Conservation (phyloP, 2,329 filamentous ascomycete genomes). For the Cyphellophora attinorum region DNA sequence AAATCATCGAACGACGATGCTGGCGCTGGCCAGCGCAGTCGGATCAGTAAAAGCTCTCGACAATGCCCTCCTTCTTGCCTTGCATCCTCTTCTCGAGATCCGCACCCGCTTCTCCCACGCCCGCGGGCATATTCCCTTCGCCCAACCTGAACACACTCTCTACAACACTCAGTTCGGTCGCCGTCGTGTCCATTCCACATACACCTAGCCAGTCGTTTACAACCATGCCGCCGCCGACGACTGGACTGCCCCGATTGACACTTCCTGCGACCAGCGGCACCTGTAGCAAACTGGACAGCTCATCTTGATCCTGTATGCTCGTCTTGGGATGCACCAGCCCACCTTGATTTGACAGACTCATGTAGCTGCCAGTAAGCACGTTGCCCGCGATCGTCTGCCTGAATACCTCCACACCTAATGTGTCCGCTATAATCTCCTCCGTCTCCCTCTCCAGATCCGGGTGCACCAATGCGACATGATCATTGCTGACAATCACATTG, state of each 20-base stretch:
- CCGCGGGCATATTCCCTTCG: constrained; percentile 63
- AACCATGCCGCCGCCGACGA: constrained; percentile 95
- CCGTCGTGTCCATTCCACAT: constrained; percentile 85
- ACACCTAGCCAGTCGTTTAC: constrained; percentile 97
- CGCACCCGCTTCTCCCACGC: constrained; percentile 45
- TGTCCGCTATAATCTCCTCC: constrained; percentile 96
- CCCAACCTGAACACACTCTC: constrained; percentile 93
- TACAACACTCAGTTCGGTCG: constrained; percentile 93
- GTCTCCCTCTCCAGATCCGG: constrained; percentile 96
- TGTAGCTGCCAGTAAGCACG: constrained; percentile 92
- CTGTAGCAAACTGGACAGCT: constrained; percentile 84
- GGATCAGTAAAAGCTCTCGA: constrained; percentile 96
- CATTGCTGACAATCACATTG: constrained; percentile 93
- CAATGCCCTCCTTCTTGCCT: constrained; percentile 94
- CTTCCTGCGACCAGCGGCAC: constrained; percentile 90
- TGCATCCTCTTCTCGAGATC: constrained; percentile 32
- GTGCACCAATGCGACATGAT: constrained; percentile 93
- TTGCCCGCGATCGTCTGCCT: constrained; percentile 92
- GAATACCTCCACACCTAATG: constrained; percentile 54
- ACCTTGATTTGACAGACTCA: constrained; percentile 90
- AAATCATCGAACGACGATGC: no score
- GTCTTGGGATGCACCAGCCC: constrained; percentile 97
- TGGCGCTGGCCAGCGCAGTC: no score
- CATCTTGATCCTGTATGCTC: constrained; percentile 93
- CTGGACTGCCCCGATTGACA: constrained; percentile 84